These are phyloP conservation scores for Mycena alexandri DNA, from an alignment of 768 basidiomycete genomes.

Conservation along the genomic window DNA sequence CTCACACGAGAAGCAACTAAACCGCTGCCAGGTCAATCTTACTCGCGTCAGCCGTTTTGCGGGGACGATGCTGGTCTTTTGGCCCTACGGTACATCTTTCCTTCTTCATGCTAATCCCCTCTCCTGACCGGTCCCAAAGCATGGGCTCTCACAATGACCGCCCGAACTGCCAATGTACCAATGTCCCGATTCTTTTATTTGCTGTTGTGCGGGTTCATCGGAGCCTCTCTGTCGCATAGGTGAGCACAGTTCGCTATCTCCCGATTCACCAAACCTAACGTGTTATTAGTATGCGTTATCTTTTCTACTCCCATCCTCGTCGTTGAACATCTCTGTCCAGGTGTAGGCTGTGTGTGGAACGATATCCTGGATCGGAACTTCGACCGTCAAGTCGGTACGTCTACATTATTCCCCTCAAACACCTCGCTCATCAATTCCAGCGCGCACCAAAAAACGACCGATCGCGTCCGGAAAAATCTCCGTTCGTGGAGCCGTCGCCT, in stretches of 20 bases:
- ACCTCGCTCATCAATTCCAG: slow-evolving; percentile 26
- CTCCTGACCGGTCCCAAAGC: slow-evolving; percentile 21
- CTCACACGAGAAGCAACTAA: neutral
- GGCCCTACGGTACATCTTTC: slow-evolving; percentile 38
- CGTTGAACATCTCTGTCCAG: slow-evolving; percentile 9
- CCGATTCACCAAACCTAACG: too few relatives aligned
- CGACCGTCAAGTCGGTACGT: slow-evolving; percentile 47
- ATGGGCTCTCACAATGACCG: slow-evolving; percentile 43
- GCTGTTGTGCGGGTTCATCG: slow-evolving; percentile 33
- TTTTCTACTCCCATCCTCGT: too few relatives aligned
- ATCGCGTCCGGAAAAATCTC: slow-evolving; percentile 46
- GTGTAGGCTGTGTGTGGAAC: slow-evolving; percentile 43
- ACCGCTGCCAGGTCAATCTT: slow-evolving; percentile 31
- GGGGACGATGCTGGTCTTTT: slow-evolving; percentile 42
- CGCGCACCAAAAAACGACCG: slow-evolving; percentile 49
- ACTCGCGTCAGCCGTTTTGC: slow-evolving; percentile 38
- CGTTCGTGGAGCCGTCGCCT: slow-evolving; percentile 42
- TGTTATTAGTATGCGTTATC: too few relatives aligned
- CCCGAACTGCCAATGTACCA: slow-evolving; percentile 30
- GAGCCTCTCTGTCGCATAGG: slow-evolving; percentile 41
- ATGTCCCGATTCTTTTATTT: slow-evolving; percentile 28
- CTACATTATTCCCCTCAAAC: neutral
- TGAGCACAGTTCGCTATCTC: slow-evolving; percentile 19
- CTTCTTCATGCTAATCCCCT: neutral
- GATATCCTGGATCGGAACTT: slow-evolving; percentile 49